A percentile compares a stretch with the other conserved stretches of the same genome.
phyloP scores from a whole-genome alignment of 768 basidiomycete species.

The Lepiota brunneoincarnata region DNA sequence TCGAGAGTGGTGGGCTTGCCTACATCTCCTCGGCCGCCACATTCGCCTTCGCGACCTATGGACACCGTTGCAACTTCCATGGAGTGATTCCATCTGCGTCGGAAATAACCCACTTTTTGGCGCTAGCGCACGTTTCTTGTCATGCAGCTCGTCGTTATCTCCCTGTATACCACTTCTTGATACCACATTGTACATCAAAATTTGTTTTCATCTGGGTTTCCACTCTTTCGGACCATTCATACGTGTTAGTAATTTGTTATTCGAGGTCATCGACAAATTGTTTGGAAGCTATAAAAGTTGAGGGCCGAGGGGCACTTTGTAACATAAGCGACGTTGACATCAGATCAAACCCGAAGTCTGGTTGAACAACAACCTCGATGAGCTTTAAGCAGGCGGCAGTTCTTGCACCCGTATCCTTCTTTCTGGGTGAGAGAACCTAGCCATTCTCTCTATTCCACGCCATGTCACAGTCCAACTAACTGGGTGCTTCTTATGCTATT shows the following conservation, averaged over 20 bases:
- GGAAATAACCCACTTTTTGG: conserved; percentile 12
- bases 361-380: conserved; percentile 42
- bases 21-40: conserved; percentile 45
- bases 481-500: background rate
- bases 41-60: conserved; percentile 35
- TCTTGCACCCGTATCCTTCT: conserved; percentile 84
- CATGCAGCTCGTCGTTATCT: conserved; percentile 12
- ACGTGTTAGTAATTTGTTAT: background rate
- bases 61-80: conserved; percentile 17
- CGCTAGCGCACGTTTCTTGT: conserved; percentile 3
- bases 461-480: conserved; percentile 11
- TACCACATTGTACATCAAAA: conserved; percentile 23
- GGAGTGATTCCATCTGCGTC: conserved; percentile 17
- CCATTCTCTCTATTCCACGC: conserved; percentile 3
- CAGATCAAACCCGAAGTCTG: background rate
- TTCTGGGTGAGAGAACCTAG: conserved; percentile 62
- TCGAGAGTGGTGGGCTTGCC: conserved; percentile 68
- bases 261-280: too few relatives aligned
- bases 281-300: background rate
- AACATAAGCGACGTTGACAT: conserved; percentile 5
- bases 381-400: conserved; percentile 90
- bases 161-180: conserved; percentile 36
- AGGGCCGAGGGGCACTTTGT: background rate
- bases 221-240: background rate
- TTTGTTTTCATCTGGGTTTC: conserved; percentile 8